Evolutionary conservation across 768 basidiomycete genomes (phyloP), one percentile per base, ranked within the genome.

Genomic region (Boletus rex-veris): DNA sequence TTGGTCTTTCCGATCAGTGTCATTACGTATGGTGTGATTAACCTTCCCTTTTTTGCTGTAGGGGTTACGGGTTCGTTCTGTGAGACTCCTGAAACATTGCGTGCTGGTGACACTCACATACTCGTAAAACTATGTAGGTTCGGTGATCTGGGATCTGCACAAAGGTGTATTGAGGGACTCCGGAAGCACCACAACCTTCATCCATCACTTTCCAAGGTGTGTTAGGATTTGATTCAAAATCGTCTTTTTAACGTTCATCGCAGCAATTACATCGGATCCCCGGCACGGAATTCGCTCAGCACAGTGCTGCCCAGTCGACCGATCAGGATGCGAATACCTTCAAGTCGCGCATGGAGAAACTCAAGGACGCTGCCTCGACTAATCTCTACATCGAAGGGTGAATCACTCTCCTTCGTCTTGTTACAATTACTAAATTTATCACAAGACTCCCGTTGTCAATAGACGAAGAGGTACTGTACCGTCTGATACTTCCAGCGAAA

Each of bases 151-250:
- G 84, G 85, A 3, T 78, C 82, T 26, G 90, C 90, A 0, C 85
- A 86, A 61, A 79, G 77, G 57, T 93, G 91, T 58, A 91, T 93
- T 48, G 74, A 82, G 14, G 74, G 82, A 1, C 74, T 93, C 45
- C 75, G 88, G 55, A 80, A 80, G 58, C 86, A 85, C 58, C 77
- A 87, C 41, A 89, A 92, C 65, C 72, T 92, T 39, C 90, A 93
- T 64, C 91, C 90, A 1, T 90, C 90, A 3, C 91, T 90, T 64
- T 91, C 91, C 50, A 92, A 92, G 80, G 90, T 86, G 52, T 6
- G 67, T 60, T 38, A 19, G 15, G 19, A 44, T 45, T 55, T 21
- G 12, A 58, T 35, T 15, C 11, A 19, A 24, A 7, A 10, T 7
- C 18, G 1, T 44, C 14, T n/a, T 21, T 53, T 30, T 55, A 42